A percentile compares a stretch with the other conserved stretches of the same genome.
Conservation (phyloP, 768 basidiomycete genomes). For the Russula brevipes region DNA sequence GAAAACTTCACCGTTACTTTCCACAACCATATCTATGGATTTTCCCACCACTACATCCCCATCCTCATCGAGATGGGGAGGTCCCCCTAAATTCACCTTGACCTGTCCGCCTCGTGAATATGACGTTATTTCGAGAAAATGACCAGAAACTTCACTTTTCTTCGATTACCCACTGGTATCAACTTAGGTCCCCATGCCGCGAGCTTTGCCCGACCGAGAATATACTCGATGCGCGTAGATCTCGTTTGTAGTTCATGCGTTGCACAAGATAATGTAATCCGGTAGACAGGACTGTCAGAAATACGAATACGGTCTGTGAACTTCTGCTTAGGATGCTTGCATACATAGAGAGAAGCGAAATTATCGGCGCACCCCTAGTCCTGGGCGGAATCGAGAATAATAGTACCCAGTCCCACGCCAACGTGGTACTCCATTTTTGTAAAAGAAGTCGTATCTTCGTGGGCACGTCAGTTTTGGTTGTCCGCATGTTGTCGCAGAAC, state of each 20-base stretch:
- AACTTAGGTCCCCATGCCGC: conserved; percentile 82
- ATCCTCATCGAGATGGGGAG: conserved; percentile 47
- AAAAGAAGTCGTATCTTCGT: conserved; percentile 83
- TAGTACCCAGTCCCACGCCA: conserved; percentile 98
- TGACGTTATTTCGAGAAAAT: background rate
- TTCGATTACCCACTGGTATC: conserved; percentile 53
- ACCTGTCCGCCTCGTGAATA: conserved; percentile 41
- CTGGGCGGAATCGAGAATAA: conserved; percentile 94
- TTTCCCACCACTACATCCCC: conserved; percentile 47
- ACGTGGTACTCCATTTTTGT: conserved; percentile 94
- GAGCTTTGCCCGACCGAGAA: conserved; percentile 55
- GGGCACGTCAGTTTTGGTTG: conserved; percentile 4
- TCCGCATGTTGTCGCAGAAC: background rate
- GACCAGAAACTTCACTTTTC: conserved; percentile 50
- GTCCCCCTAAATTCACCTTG: conserved; percentile 61
- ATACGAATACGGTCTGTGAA: conserved; percentile 62
- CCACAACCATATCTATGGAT: conserved; percentile 77
- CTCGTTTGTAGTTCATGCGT: conserved; percentile 66
- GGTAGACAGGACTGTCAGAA: conserved; percentile 74
- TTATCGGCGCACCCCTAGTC: conserved; percentile 54
- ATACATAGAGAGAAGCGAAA: background rate
- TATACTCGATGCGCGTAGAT: conserved; percentile 62
- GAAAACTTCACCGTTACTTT: conserved; percentile 61
- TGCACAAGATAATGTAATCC: conserved; percentile 79
- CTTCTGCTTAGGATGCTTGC: conserved; percentile 7